These are phyloP conservation scores for Triticum timopheevii DNA, from an alignment of 176 grass and related monocot species.

Conservation along the genomic window DNA sequence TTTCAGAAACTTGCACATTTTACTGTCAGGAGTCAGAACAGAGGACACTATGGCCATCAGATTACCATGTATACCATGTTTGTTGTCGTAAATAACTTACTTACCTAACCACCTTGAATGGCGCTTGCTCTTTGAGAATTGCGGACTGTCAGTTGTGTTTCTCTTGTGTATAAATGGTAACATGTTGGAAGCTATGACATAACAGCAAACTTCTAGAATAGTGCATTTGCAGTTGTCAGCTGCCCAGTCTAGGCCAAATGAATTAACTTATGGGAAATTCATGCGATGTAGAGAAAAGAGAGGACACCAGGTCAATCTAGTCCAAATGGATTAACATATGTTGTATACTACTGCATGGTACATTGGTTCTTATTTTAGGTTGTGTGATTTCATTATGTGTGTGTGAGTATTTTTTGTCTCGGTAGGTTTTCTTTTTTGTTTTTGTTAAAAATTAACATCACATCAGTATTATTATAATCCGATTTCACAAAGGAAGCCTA, in stretches of 20 bases:
- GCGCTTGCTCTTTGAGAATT: neutral
- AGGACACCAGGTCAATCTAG: neutral
- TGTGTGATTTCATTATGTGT: neutral
- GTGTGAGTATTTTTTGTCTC: neutral
- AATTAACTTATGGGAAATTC: neutral
- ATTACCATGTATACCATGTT: neutral
- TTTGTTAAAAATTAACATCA: neutral
- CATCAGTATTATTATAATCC: neutral
- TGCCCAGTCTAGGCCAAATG: neutral
- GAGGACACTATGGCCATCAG: neutral
- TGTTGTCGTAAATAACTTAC: neutral
- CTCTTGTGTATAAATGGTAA: neutral
- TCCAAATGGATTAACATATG: too few relatives aligned
- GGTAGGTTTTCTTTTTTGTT: neutral
- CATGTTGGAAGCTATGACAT: neutral
- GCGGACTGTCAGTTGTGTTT: neutral
- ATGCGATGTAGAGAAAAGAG: neutral
- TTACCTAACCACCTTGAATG: neutral
- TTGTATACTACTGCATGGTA: neutral
- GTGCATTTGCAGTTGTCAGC: neutral
- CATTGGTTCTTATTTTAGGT: neutral
- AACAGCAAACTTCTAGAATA: neutral
- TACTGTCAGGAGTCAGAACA: constrained; percentile 14
- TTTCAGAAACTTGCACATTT: neutral
- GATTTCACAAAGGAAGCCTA: neutral